Conservation (phyloP, 2,329 filamentous ascomycete genomes). For the Didymella lethalis region DNA sequence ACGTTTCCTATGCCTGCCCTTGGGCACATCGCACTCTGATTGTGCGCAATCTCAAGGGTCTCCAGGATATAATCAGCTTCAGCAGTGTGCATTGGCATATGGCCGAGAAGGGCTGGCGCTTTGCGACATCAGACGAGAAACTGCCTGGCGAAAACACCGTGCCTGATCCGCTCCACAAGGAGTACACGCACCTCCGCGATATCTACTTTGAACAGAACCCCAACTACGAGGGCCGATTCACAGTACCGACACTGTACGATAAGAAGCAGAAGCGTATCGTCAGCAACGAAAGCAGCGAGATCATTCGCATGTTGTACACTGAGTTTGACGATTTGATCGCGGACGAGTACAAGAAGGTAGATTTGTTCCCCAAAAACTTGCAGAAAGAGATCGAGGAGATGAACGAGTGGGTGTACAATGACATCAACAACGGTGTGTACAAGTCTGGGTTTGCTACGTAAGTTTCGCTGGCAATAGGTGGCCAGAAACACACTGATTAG, state of each 20-base stretch:
- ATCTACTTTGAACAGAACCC: slow-evolving; percentile 80
- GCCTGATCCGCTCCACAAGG: slow-evolving; percentile 70
- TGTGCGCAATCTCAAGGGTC: slow-evolving; percentile 85
- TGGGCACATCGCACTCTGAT: slow-evolving; percentile 93
- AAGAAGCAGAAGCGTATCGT: slow-evolving; percentile 79
- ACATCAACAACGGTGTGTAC: slow-evolving; percentile 62
- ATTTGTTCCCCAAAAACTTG: slow-evolving; percentile 56
- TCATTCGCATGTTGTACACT: slow-evolving; percentile 86
- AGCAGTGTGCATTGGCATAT: slow-evolving; percentile 96
- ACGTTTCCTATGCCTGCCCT: slow-evolving; percentile 91
- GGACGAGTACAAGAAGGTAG: slow-evolving; percentile 54
- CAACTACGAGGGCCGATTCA: slow-evolving; percentile 80
- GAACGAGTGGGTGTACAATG: slow-evolving; percentile 62
- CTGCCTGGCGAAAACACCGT: slow-evolving; percentile 63
- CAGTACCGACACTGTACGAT: slow-evolving; percentile 87
- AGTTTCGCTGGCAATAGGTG: slow-evolving; percentile 19
- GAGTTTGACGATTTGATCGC: slow-evolving; percentile 73
- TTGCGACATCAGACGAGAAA: slow-evolving; percentile 70
- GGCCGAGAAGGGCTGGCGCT: slow-evolving; percentile 80
- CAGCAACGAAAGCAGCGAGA: slow-evolving; percentile 91
- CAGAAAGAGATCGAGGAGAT: slow-evolving; percentile 57
- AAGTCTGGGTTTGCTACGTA: slow-evolving; percentile 61
- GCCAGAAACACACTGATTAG: neutral
- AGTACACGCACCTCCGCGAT: slow-evolving; percentile 76
- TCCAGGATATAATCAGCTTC: slow-evolving; percentile 80